A percentile compares a stretch with the other conserved stretches of the same genome.
Evolutionary conservation across 2,329 filamentous ascomycete species (phyloP).

Genomic region (Epichloe amarillans): DNA sequence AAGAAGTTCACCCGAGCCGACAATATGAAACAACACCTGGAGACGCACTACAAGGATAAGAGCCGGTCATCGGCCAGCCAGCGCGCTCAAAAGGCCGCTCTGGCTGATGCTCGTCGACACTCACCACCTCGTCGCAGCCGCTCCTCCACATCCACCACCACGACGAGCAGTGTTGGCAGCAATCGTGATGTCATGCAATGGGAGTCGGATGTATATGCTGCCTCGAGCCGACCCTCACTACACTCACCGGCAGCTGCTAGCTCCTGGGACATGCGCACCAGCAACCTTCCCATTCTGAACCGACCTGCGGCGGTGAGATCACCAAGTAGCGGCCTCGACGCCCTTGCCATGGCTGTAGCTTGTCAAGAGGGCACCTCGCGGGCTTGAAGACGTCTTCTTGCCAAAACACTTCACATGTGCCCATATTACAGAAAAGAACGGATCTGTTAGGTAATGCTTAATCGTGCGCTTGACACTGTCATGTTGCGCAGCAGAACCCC

Average conservation of each 20-base stretch:
- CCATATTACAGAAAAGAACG: too few relatives aligned
- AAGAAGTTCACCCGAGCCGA: slow-evolving; percentile 73
- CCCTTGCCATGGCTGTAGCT: slow-evolving; percentile 40
- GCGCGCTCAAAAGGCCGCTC: slow-evolving; percentile 19
- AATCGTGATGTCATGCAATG: slow-evolving; percentile 18
- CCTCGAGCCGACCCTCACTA: slow-evolving; percentile 20
- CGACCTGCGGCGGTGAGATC: slow-evolving; percentile 29
- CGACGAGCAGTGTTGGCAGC: slow-evolving; percentile 5
- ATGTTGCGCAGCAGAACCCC: not conserved
- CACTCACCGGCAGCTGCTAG: slow-evolving; percentile 23
- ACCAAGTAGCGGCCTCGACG: slow-evolving; percentile 40
- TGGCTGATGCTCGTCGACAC: slow-evolving; percentile 21
- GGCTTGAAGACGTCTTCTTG: not conserved
- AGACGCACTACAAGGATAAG: slow-evolving; percentile 60
- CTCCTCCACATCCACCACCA: slow-evolving; percentile 11
- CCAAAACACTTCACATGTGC: too few relatives aligned
- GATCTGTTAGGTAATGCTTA: not conserved
- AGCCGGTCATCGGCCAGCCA: slow-evolving; percentile 27
- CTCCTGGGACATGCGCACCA: slow-evolving; percentile 34
- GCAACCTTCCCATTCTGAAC: slow-evolving; percentile 30
- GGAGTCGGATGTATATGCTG: slow-evolving; percentile 22
- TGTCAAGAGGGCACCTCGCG: slow-evolving; percentile 30
- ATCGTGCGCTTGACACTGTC: not conserved
- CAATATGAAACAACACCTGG: slow-evolving; percentile 78
- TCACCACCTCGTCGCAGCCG: slow-evolving; percentile 19